phyloP scores from a whole-genome alignment of 2,329 filamentous ascomycete genomes.

The Lachnum nothofagi region DNA sequence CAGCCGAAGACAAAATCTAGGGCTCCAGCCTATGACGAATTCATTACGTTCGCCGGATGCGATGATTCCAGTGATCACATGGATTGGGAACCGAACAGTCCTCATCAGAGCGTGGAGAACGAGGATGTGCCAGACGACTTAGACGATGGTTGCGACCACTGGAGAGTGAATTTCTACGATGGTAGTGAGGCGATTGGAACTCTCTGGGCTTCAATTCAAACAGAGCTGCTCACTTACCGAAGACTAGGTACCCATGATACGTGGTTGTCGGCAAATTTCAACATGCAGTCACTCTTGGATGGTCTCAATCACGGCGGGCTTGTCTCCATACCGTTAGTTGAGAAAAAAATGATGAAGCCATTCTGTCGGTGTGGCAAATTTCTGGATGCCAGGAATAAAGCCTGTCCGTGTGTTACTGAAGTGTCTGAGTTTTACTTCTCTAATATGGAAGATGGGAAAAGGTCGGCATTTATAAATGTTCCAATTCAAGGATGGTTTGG shows the following conservation, averaged over 20 bases:
- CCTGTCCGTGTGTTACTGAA: conserved; percentile 3
- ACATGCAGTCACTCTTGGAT: conserved; percentile 3
- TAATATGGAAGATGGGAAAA: conserved; percentile 3
- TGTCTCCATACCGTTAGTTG: background rate
- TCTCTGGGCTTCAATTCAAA: conserved; percentile 36
- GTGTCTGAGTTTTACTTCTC: background rate
- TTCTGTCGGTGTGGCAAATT: conserved; percentile 7
- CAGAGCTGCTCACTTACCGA: conserved; percentile 36
- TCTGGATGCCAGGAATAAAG: background rate
- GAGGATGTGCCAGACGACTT: too few species aligned
- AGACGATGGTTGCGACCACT: too few species aligned
- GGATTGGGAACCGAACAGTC: too few species aligned
- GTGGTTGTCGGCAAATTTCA: conserved; percentile 19
- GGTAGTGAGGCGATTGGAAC: conserved; percentile 13
- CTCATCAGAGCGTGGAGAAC: too few species aligned
- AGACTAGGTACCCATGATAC: conserved; percentile 27
- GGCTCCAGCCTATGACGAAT: too few species aligned
- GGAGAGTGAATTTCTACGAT: conserved; percentile 16
- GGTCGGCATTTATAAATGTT: conserved; percentile 1
- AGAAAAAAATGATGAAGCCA: conserved; percentile 6
- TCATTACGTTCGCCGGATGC: too few species aligned
- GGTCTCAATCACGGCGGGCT: background rate
- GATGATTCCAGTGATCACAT: too few species aligned
- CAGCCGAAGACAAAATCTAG: too few species aligned
- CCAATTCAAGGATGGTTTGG: too few species aligned